Evolutionary conservation across 257 asterid species (phyloP).

Genomic region (Capsicum baccatum): DNA sequence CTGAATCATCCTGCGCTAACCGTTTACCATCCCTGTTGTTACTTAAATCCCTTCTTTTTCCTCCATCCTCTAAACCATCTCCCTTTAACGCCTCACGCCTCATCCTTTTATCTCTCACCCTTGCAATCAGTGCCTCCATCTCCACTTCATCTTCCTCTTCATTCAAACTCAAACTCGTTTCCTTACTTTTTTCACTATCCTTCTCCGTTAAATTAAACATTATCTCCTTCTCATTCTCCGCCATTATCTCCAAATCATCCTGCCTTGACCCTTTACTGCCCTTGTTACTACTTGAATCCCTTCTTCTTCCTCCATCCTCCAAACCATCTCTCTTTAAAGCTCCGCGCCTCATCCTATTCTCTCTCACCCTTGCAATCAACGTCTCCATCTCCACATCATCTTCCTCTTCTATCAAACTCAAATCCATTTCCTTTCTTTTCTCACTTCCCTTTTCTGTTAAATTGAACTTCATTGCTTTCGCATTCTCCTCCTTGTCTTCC

Average conservation of each 20-base stretch:
- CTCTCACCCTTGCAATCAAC: conserved; percentile 34
- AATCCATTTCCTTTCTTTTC: conserved; percentile 18
- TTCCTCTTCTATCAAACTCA: conserved; percentile 23
- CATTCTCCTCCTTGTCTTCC: background rate
- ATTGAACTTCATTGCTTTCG: no score
- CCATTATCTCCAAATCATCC: conserved; percentile 24
- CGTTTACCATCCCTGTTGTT: conserved; percentile 21
- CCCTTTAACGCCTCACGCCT: conserved; percentile 24
- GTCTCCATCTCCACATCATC: conserved; percentile 26
- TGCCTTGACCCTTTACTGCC: conserved; percentile 11
- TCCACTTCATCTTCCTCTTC: conserved; percentile 25
- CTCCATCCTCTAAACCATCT: conserved; percentile 11
- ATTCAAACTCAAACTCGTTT: conserved; percentile 2
- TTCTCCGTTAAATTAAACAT: background rate
- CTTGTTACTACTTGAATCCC: conserved; percentile 24
- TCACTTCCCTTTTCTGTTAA: background rate
- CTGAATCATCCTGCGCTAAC: conserved; percentile 18
- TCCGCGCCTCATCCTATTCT: conserved; percentile 35
- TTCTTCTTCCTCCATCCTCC: conserved; percentile 19
- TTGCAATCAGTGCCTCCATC: conserved; percentile 21
- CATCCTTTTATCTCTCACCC: conserved; percentile 21
- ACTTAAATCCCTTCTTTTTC: conserved; percentile 29
- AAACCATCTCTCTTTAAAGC: conserved; percentile 14
- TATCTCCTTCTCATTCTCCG: conserved; percentile 36
- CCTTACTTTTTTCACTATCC: conserved; percentile 32